Conservation (phyloP, 495 filamentous ascomycete genomes). For the Lophium mytilinum region DNA sequence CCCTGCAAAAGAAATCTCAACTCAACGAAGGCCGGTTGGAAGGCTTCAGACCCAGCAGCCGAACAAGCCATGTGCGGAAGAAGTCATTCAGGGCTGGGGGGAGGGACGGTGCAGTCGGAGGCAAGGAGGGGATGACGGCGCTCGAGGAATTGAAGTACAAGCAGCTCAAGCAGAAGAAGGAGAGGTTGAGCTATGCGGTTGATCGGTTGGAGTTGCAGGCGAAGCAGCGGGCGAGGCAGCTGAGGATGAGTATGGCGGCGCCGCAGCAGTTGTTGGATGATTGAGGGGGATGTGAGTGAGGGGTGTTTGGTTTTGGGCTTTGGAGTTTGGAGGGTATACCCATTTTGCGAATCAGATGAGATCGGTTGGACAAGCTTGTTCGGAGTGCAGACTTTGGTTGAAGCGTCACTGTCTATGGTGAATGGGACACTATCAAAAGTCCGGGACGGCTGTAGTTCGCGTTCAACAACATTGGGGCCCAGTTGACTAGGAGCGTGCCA, state of each 20-base stretch:
- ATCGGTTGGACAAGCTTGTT: too few relatives aligned
- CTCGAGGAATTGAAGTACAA: conserved; percentile 51
- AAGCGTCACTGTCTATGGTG: too few relatives aligned
- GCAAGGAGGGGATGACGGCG: conserved; percentile 22
- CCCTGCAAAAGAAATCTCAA: conserved; percentile 60
- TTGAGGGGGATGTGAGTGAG: not conserved
- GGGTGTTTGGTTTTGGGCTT: not conserved
- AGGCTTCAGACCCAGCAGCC: conserved; percentile 13
- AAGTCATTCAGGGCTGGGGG: conserved; percentile 4
- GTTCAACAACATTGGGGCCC: too few relatives aligned
- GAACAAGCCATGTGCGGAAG: conserved; percentile 9
- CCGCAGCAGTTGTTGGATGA: conserved; percentile 26
- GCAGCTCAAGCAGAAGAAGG: conserved; percentile 64
- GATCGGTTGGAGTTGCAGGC: conserved; percentile 62
- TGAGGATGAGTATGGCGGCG: conserved; percentile 71
- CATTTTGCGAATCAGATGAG: not conserved
- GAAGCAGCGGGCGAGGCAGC: conserved; percentile 56
- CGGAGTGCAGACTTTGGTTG: not conserved
- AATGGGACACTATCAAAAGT: too few relatives aligned
- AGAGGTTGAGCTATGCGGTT: conserved; percentile 67
- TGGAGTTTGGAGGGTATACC: not conserved
- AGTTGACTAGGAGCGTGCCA: too few relatives aligned
- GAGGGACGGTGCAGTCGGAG: conserved; percentile 1
- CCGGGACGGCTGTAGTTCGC: too few relatives aligned
- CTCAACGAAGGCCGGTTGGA: conserved; percentile 59